Base-by-base conservation (phyloP, 2,329 filamentous ascomycete species). In the Aspergillus sergii region DNA sequence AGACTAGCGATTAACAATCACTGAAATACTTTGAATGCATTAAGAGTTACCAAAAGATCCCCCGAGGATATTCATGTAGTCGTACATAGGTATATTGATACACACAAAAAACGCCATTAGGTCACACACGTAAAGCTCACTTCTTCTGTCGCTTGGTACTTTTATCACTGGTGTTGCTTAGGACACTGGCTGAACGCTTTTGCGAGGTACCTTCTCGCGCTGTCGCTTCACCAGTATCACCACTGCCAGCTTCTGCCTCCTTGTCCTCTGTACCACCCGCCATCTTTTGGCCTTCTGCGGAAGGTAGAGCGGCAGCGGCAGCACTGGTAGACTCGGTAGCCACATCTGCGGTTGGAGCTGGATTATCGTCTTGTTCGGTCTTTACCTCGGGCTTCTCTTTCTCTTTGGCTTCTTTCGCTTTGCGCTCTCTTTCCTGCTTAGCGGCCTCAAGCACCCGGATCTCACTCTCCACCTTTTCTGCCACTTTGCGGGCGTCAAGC, bases 181-280 rank as follows among this genome's bases (percentile, higher is more conserved):
- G 76, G 36, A 93, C 91, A 75, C 92, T 96, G 1, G 92, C 92
- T 74, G 92, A 95, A 63, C 93, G 86, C 81, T 96, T 96, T 67
- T 91, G 89, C 14, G 66, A 68, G 23, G 63, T 64, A 11, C 66
- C 64, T 41, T 73, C 69, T 53, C 54, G 60, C 34, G 63, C 56
- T 28, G 61, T 59, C 30, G 58, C 61, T 23, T 61, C 61, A 4
- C 57, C 60, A 53, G 65, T 46, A 32, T 56, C 57, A 57, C 60
- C 67, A 41, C 58, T 48, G 16, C 59, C 59, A 8, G 60, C 48
- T n/a, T 58, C 64, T 1, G 46, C 16, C 19, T 11, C 26, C 36
- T 63, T 59, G 10, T 54, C 54, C n/a, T 46, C 34, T 6, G 30
- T 50, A 12, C 39, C 57, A 43, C 30, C 61, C 12, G 55, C 34